Evolutionary conservation across 805 yeast genomes (phyloP), one percentile per base, ranked within the genome.

Genomic region (Yamadazyma insecticola): DNA sequence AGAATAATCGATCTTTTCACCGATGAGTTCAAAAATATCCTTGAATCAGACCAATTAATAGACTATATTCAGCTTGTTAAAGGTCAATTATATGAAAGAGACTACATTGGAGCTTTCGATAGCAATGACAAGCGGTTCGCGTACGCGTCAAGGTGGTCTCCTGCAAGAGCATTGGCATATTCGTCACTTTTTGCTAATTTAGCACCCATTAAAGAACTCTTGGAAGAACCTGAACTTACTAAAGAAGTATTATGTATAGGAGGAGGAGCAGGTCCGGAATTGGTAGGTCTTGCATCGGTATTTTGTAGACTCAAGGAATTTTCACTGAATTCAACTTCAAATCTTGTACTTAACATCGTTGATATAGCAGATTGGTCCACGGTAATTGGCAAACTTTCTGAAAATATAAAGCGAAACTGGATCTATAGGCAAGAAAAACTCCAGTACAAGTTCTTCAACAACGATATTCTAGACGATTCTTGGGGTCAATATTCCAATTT

Each of bases 181-280:
- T 55, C 81, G 2, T 74, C 87, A 1, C 63, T 87, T 14, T 78
- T 86, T 43, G 63, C 76, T 1, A 60, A 72, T 10, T 57, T 81
- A 17, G 55, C 53, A 4, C 67, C 67, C 3, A 52, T 77, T 7
- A 49, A 55, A 25, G 51, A 57, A 3, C 22, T 69, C 14, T 47
- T 74, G 8, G 50, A 51, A 22, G 57, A 60, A 23, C 56, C 60
- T 3, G 48, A 48, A 5, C 32, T 38, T 12, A 45, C 53, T 11
- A 48, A 59, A 3, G 53, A 66, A 5, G 72, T 79, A 0, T 51
- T 86, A 21, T 74, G 81, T 44, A 67, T 88, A 22, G 96, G 96
- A 13, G 96, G 94, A 15, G 96, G 96, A 21, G 96, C 96, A 0
- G 85, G 90, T 4, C 84, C 87, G 2, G 96, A 87, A 50, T 55